Evolutionary conservation across 2,329 filamentous ascomycete species (phyloP), one percentile per base, ranked within the genome.

Genomic region (Sordariomycetes sp.): DNA sequence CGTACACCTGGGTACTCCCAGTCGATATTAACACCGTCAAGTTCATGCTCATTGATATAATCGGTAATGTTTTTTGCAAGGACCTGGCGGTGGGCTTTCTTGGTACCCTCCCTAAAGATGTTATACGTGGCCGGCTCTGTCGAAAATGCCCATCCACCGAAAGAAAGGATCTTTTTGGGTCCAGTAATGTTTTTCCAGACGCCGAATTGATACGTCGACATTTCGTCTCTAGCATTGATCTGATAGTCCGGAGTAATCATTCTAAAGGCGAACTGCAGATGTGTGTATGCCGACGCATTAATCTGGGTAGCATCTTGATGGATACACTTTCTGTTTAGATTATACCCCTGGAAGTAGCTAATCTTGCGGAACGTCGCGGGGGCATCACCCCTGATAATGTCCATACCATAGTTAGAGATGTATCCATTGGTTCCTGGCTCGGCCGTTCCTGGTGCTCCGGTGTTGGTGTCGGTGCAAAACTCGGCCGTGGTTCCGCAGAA

Each of bases 31-130:
- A 44, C 37, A n/a, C 42, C 40, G 31, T 44, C 42, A 5, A 42
- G 42, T 4, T 46, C 43, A 15, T 63, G 27, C 21, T 65, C 27
- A 15, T 56, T 42, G 31, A 68, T 9, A 41, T 71, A 60, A 16
- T 58, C 34, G 36, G 55, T 43, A 28, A 61, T 37, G 40, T 60
- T 59, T 14, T 46, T 39, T 8, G 52, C 45, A 26, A 69, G 53
- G n/a, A 17, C 55, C 8, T 46, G 39, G 1, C 60, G 51, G 37
- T 71, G 68, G 2, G 47, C 41, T 1, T 45, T 35, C 39, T 33
- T 49, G 29, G 48, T 44, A 4, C 45, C 55, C 4, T 55, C 41
- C 0, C 54, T 49, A 21, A 54, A 48, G 2, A 51, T 41, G 21
- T 48, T 38, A 21, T 43, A 55, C 0, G 45, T 51, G 0, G 36